Evolutionary conservation across 2,329 filamentous ascomycete genomes (phyloP), one percentile per base, ranked within the genome.

Genomic region (Curvularia eragrostidis): DNA sequence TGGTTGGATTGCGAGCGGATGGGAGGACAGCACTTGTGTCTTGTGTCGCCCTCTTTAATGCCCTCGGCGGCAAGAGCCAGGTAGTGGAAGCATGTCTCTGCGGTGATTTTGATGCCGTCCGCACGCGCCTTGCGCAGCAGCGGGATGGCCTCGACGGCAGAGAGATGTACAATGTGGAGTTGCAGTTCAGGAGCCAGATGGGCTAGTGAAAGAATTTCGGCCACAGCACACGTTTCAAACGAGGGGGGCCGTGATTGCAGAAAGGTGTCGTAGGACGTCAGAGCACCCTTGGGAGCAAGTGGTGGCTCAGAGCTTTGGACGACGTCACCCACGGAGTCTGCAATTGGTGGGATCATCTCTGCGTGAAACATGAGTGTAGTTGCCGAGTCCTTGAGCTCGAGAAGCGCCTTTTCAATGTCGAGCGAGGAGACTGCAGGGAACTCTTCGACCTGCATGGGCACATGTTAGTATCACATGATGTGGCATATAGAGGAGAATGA

Each of bases 311-410:
- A 91, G 24, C 80, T 78, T 69, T 91, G 89, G 3, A 92, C 87
- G 24, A 87, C 87, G 74, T 95, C 91, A 52, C 91, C 90, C 2
- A 93, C 90, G 0, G 91, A 93, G 65, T 87, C 86, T 48, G 90
- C 80, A 65, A 93, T 90, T 18, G 92, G 91, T n/a, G 94, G 93
- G 12, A 96, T 89, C 93, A 97, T 98, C 78, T 99, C 95, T 55
- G 95, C 95, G 74, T 99, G 95, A 81, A 99, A 99, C 94, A 99
- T 98, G 69, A 98, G 87, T 0, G 93, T 96, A 2, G 95, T 98
- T 18, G 91, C 85, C 52, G 89, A 85, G 67, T 91, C 87, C 59
- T 91, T 90, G 60, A 99, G 85, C 46, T 89, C 91, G 28, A 82
- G 81, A 85, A 99, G 93, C 42, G 91, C 93, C 38, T 90, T 84